Base-by-base conservation (phyloP, 345 rosid species). In the Barbarea vulgaris region DNA sequence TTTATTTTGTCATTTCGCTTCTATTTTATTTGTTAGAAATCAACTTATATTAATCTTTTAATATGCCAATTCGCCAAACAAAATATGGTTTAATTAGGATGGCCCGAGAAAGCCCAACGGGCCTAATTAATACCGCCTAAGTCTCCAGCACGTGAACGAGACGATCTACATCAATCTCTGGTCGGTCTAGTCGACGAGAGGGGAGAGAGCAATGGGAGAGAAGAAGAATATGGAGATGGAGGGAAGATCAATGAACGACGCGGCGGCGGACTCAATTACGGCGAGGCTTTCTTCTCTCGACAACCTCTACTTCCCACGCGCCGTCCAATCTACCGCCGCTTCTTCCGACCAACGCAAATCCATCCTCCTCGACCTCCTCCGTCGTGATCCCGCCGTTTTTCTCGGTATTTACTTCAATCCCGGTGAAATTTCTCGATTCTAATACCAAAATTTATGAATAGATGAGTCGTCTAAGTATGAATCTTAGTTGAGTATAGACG, bases 241-340 rank as follows among this genome's bases (percentile, higher is more conserved):
- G 37, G 56, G 70, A 48, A 64, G 22, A 61, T 53, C 80, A 28
- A 11, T 61, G 56, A 70, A 53, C 14, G 69, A 70, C 62, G 85
- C 81, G 59, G 86, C 87, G 64, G 88, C 70, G 68, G 93, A 87
- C 67, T 85, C 67, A 70, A 91, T 94, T 4, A 58, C 89, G 4
- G 75, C 80, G 82, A 87, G 97, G 82, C 84, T 91, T 1, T 94
- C 97, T 5, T 77, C 77, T 19, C 58, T 86, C 28, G 92, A 94
- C 1, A 70, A 81, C 41, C 98, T 94, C 66, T 94, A 94, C 79
- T 94, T 86, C 77, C 98, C 98, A 19, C 93, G 93, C 74, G 89
- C 93, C 36, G 76, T 85, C 25, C 90, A 84, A 34, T 70, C 88
- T 8, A 53, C 81, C 22, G 72, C 91, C 64, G 9, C 77, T 54